These are phyloP conservation scores for Gnomoniopsis sp. DNA, from an alignment of 2,329 filamentous ascomycete genomes.

Conservation along the genomic window DNA sequence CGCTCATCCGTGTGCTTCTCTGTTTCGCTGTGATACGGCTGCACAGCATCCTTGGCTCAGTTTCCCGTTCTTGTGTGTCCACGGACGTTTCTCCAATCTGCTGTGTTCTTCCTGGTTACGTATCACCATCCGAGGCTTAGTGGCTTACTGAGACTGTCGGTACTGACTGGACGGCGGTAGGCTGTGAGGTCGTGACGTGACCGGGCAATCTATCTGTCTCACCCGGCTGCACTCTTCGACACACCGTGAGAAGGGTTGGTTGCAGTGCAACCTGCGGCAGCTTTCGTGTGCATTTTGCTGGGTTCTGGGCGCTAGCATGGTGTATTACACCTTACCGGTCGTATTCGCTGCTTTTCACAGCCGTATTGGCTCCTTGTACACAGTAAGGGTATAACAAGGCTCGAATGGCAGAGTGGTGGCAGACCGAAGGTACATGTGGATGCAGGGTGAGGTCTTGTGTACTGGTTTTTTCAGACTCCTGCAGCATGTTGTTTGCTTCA, in stretches of 20 bases:
- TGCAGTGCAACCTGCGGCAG: background rate
- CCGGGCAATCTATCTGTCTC: background rate
- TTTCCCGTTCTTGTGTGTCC: background rate
- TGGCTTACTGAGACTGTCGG: background rate
- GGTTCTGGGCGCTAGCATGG: too few relatives aligned
- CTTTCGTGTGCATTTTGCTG: background rate
- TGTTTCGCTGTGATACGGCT: conserved; percentile 3
- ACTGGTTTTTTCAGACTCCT: background rate
- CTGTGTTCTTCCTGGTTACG: conserved; percentile 2
- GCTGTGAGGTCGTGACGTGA: background rate
- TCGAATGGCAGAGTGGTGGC: background rate
- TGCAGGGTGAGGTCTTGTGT: background rate
- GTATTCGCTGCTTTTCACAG: too few relatives aligned
- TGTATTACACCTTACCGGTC: too few relatives aligned
- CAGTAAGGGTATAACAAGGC: background rate
- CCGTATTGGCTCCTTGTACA: too few relatives aligned
- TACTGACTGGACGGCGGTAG: background rate
- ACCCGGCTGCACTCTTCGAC: background rate
- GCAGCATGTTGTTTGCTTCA: conserved; percentile 6
- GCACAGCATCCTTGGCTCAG: background rate
- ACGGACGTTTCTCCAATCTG: conserved; percentile 2
- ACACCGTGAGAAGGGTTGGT: background rate
- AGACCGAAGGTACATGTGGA: background rate
- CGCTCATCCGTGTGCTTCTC: background rate
- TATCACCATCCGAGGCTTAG: background rate